Evolutionary conservation across 768 basidiomycete species (phyloP), one percentile per base, ranked within the genome.

Genomic region (Psilocybe subaeruginosa): DNA sequence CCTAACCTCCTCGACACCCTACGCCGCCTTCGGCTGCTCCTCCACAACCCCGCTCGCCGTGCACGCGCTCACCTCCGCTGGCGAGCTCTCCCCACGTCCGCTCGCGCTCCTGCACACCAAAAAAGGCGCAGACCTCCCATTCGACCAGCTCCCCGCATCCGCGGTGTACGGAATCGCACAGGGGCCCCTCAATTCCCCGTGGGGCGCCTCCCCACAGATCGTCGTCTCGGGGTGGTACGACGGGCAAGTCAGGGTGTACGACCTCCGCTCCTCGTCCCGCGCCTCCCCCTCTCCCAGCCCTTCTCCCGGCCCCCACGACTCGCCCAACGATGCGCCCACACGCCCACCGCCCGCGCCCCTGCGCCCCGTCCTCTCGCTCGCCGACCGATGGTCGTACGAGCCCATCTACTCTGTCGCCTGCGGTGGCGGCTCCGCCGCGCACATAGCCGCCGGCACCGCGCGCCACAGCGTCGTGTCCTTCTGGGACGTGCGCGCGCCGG

Each of bases 191-290:
- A 79, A 84, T 29, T 87, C 87, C 19, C 84, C 87, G 0, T 87
- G 88, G 82, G 91, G 92, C 3, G 74, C 82, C 1, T 89, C 90
- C 3, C 85, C 89, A 16, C 81, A 91, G 67, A 82, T 92, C 17
- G 58, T 95, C 23, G 80, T 92, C 39, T 89, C 90, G 1, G 93
- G 91, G 1, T 93, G 92, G 91, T 94, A 85, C 72, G 91, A 95
- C 69, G 89, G 92, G 9, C 71, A 80, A 51, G 88, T 92, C 35
- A 81, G 84, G 39, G 81, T 91, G 54, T 87, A 92, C 73, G 93
- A 94, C 72, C 80, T 94, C 43, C 90, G 92, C 27, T 78, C 84
- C 16, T 77, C 77, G 17, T 73, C 74, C 8, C 60, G 60, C 11
- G 33, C 58, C 30, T 49, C 61, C 23, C 5, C 53, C 17, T 41